Conservation (phyloP, 305 asterid species). For the Fraxinus latifolia region DNA sequence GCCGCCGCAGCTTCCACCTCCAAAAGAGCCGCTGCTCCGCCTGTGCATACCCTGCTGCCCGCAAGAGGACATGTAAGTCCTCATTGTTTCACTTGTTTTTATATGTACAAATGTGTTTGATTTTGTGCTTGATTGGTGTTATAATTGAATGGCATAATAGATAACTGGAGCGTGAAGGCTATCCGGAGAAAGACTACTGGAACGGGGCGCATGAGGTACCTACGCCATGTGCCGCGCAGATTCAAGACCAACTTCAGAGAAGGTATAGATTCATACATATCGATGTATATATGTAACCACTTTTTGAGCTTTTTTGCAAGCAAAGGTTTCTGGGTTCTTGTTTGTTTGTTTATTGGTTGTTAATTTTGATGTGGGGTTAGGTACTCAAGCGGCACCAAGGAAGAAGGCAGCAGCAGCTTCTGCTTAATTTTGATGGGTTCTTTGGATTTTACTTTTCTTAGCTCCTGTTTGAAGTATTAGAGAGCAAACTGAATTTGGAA, state of each 20-base stretch:
- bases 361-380: slow-evolving; percentile 27
- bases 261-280: slow-evolving; percentile 37
- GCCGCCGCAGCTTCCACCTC: slow-evolving; percentile 74
- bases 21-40: slow-evolving; percentile 74
- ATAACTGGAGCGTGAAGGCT: slow-evolving; percentile 90
- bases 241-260: slow-evolving; percentile 91
- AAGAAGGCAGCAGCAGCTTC: slow-evolving; percentile 69
- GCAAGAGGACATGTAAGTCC: slow-evolving; percentile 51
- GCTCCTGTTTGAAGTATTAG: slow-evolving; percentile 22
- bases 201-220: slow-evolving; percentile 91
- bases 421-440: slow-evolving; percentile 38
- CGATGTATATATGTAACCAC: background rate
- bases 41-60: slow-evolving; percentile 76
- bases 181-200: slow-evolving; percentile 84
- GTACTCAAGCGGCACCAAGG: slow-evolving; percentile 89
- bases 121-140: background rate
- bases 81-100: background rate
- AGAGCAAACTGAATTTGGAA: slow-evolving; percentile 22
- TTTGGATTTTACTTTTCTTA: slow-evolving; percentile 23
- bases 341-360: background rate
- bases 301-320: background rate
- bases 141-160: slow-evolving; percentile 25
- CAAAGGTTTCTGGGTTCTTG: background rate
- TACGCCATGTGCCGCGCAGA: slow-evolving; percentile 72
- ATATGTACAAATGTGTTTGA: background rate